Evolutionary conservation across 2,329 filamentous ascomycete genomes (phyloP), one percentile per base, ranked within the genome.

Genomic region (Massarina eburnea): DNA sequence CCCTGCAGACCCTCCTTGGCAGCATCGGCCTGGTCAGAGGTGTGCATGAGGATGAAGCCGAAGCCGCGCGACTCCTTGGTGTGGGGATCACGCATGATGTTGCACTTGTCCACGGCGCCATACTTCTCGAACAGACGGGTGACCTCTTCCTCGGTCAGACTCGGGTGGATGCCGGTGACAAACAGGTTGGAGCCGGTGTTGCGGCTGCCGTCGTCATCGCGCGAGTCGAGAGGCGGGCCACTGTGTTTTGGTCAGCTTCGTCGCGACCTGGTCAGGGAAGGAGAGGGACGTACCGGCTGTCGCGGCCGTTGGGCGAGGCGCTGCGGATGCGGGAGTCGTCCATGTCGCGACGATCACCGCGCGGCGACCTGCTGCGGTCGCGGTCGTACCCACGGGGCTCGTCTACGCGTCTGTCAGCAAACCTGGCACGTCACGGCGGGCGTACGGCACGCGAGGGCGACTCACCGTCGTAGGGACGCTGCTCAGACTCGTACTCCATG

Each of bases 51-150:
- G 71, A 99, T 94, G 77, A 99, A 99, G 45, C 94, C 94, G 59
- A 99, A 99, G 58, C 94, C 94, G 73, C 94, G 94, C 61, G 92
- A 97, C 75, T 99, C 94, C 76, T 96, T 95, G 66, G 89, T 95
- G 74, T 99, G 94, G 52, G 94, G 94, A 69, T 99, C 94, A 67
- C 92, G 85, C 94, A 99, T 99, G 77, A 99, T 99, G 73, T 96
- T 95, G 78, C 92, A 97, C 76, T 95, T 97, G 77, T 97, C 92
- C 41, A 99, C 94, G 70, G 96, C 91, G 60, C 94, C 94, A 66
- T 97, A 97, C 76, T 97, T 99, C 76, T 96, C 91, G 68, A 99
- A 99, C 57, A 99, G 85, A 71, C 91, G 91, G 43, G 88, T 88
- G 51, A 99, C 89, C 69, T 97, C 94, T 14, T 85, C 82, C 73